phyloP scores from a whole-genome alignment of 139 green algal species.

The Axilococcus clingmanii region DNA sequence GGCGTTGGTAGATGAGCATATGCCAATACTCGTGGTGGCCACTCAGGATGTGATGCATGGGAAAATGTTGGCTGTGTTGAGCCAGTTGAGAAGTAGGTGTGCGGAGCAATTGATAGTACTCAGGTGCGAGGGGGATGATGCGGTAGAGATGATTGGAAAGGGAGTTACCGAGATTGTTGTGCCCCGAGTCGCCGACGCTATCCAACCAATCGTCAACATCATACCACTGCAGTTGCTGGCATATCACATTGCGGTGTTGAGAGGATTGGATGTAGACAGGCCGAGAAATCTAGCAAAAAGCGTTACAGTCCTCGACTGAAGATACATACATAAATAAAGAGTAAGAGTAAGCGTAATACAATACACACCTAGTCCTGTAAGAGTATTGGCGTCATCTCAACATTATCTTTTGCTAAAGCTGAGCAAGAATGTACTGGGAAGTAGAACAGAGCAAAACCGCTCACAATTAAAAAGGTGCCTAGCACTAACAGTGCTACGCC shows the following conservation, averaged over 20 bases:
- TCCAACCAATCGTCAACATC: slow-evolving; percentile 95
- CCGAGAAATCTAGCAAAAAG: slow-evolving; percentile 95
- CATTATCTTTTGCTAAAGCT: slow-evolving; percentile 1
- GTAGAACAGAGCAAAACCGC: slow-evolving; percentile 13
- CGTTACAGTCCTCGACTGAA: slow-evolving; percentile 60
- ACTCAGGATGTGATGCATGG: slow-evolving; percentile 64
- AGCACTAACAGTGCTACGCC: slow-evolving; percentile 14
- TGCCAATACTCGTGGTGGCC: slow-evolving; percentile 89
- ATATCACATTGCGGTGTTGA: slow-evolving; percentile 90
- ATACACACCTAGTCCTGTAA: neutral
- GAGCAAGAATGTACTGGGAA: slow-evolving; percentile 10
- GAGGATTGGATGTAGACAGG: slow-evolving; percentile 93
- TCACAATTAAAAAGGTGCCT: slow-evolving; percentile 6
- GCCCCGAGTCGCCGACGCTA: slow-evolving; percentile 57
- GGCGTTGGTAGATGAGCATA: slow-evolving; percentile 86
- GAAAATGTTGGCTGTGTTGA: slow-evolving; percentile 87
- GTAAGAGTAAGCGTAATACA: neutral
- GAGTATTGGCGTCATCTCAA: neutral
- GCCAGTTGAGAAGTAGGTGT: slow-evolving; percentile 81
- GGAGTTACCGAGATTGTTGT: slow-evolving; percentile 34
- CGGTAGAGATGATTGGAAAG: slow-evolving; percentile 23
- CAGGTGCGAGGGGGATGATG: slow-evolving; percentile 67
- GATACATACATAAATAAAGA: neutral
- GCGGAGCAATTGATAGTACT: slow-evolving; percentile 71
- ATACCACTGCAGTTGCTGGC: slow-evolving; percentile 90